Conservation (phyloP, 2,329 filamentous ascomycete species). For the Herpotrichia juniperi region DNA sequence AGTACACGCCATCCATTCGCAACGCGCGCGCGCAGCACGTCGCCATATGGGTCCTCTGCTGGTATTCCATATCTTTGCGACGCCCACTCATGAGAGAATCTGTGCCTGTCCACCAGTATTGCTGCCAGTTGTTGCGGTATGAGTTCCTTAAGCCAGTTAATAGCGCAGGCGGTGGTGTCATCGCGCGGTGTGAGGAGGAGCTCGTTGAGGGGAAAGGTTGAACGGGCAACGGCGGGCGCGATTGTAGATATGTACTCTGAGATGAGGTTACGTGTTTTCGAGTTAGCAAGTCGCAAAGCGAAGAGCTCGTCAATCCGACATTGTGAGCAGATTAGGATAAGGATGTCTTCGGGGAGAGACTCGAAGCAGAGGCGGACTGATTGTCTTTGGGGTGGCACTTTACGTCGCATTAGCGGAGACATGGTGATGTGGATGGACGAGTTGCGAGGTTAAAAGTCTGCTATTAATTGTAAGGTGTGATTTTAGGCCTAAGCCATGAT, state of each 20-base stretch:
- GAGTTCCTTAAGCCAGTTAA: conserved; percentile 31
- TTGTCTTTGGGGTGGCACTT: conserved; percentile 3
- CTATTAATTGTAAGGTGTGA: background rate
- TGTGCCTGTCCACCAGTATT: conserved; percentile 36
- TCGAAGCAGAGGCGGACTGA: conserved; percentile 15
- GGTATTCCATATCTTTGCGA: conserved; percentile 30
- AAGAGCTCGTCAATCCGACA: conserved; percentile 37
- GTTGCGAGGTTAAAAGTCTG: background rate
- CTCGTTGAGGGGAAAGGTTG: conserved; percentile 29
- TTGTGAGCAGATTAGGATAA: conserved; percentile 33
- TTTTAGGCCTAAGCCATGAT: conserved; percentile 8
- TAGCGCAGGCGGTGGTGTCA: conserved; percentile 11
- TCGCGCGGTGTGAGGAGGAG: conserved; percentile 20
- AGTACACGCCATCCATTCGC: conserved; percentile 38
- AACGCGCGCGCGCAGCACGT: conserved; percentile 31
- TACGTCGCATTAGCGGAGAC: conserved; percentile 10
- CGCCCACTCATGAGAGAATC: conserved; percentile 24
- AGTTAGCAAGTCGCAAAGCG: conserved; percentile 24
- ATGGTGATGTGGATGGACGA: background rate
- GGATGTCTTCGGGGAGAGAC: conserved; percentile 35
- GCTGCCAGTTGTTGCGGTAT: conserved; percentile 37
- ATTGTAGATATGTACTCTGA: conserved; percentile 33
- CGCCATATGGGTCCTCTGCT: conserved; percentile 36
- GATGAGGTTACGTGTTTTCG: conserved; percentile 28
- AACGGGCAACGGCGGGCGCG: conserved; percentile 30